phyloP scores from a whole-genome alignment of 495 filamentous ascomycete genomes.

The Tuber brumale region DNA sequence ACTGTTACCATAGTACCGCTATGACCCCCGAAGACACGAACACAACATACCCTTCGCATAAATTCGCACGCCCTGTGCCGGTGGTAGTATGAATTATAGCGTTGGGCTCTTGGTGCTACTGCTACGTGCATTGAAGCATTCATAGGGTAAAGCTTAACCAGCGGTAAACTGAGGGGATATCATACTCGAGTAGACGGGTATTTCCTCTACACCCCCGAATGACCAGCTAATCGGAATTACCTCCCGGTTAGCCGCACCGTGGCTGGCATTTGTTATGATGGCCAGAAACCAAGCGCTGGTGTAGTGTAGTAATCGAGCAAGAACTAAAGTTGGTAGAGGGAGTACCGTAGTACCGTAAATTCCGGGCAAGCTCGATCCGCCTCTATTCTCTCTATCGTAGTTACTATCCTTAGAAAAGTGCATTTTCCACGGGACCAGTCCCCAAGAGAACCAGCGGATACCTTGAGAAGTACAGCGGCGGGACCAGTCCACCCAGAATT shows the following conservation, averaged over 20 bases:
- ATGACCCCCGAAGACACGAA: not conserved
- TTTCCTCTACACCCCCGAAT: not conserved
- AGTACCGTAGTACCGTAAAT: no score
- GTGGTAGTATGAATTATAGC: not conserved
- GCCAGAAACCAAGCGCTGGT: not conserved
- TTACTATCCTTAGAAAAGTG: no score
- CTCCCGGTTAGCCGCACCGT: not conserved
- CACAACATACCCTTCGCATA: not conserved
- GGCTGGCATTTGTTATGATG: not conserved
- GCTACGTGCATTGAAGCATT: not conserved
- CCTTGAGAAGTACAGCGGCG: no score
- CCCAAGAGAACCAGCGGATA: no score
- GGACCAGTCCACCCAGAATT: no score
- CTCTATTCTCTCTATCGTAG: no score
- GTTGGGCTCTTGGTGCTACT: not conserved
- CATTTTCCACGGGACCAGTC: no score
- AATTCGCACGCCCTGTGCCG: not conserved
- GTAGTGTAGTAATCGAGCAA: not conserved
- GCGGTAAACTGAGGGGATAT: not conserved
- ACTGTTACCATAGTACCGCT: not conserved
- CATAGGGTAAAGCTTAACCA: not conserved
- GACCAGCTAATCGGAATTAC: not conserved
- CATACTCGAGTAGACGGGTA: not conserved
- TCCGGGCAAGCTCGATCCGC: no score
- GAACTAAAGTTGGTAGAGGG: not conserved